Evolutionary conservation across 177 flowering plant species (phyloP).

Genomic region (Tripterygium wilfordii): DNA sequence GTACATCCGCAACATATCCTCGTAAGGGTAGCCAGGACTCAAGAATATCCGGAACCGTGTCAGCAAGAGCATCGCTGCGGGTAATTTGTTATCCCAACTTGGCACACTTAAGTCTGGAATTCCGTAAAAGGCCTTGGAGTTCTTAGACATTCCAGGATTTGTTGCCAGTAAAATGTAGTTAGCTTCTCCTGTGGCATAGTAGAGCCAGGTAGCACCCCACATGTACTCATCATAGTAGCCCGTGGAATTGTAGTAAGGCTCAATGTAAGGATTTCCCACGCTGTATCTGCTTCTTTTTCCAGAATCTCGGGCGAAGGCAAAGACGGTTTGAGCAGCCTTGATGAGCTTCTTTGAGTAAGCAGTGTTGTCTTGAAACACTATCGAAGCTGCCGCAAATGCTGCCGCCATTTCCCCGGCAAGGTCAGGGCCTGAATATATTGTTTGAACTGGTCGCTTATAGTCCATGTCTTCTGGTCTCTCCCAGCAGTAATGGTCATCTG

Average conservation of each 20-base stretch:
- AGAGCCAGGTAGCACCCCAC: slow-evolving; percentile 87
- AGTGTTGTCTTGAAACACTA: slow-evolving; percentile 60
- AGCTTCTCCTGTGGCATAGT: slow-evolving; percentile 69
- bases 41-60: slow-evolving; percentile 60
- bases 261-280: slow-evolving; percentile 25
- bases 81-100: slow-evolving; percentile 90
- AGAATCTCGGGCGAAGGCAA: slow-evolving; percentile 42
- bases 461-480: slow-evolving; percentile 74
- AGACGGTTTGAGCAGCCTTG: slow-evolving; percentile 55
- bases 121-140: slow-evolving; percentile 43
- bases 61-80: slow-evolving; percentile 61
- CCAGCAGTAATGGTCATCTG: slow-evolving; percentile 79
- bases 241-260: slow-evolving; percentile 55
- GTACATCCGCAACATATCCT: slow-evolving; percentile 49
- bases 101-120: slow-evolving; percentile 35
- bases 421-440: slow-evolving; percentile 39
- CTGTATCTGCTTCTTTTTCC: slow-evolving; percentile 29
- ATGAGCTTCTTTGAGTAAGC: slow-evolving; percentile 56
- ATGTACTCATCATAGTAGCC: slow-evolving; percentile 75
- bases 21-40: slow-evolving; percentile 83
- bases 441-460: slow-evolving; percentile 39
- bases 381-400: slow-evolving; percentile 79
- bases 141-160: slow-evolving; percentile 32
- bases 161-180: slow-evolving; percentile 60
- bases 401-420: slow-evolving; percentile 89